Base-by-base conservation (phyloP, 352 stramenopile species). In the Phytopythium chamaehyphon region DNA sequence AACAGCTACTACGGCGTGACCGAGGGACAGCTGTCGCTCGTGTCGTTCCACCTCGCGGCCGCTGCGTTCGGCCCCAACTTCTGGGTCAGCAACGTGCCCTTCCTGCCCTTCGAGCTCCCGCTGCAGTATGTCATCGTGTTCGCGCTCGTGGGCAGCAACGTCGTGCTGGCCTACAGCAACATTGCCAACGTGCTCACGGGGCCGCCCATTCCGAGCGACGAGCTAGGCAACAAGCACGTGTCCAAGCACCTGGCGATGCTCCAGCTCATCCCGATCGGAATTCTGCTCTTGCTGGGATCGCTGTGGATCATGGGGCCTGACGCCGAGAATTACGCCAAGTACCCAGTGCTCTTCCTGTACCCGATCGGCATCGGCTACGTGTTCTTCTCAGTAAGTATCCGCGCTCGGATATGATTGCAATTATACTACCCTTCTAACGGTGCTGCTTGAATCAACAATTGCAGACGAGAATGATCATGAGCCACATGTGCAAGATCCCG, bases 401-500 rank as follows among this genome's bases (percentile, higher is more conserved):
- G 21, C 14, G 12, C 5, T 33, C 28, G 28, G 5, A 33, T 9
- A 9, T 9, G 28, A 33, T 33, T 10, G 28, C 28, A 9, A 10
- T n/a, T n/a, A n/a, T 33, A 33, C 28, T 33, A 10, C 23, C 24
- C 21, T 15, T 22, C 14, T 40, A 16, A 28, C 36, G 47, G 21
- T 51, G 24, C 2, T 24, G 8, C 37, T 15, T 26, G 28, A 50
- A 39, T 14, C 11, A 23, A 36, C 31, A 54, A 23, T n/a, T n/a
- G n/a, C 54, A 94, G 81, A 93, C 82, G 26, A 82, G 82, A 59
- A 95, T 95, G 84, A 95, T 93, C 60, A 69, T 87, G 47, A 90
- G 80, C 66, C 84, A 95, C 71, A 95, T 95, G 84, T 95, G 82
- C 67, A 95, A 95, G 67, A 76, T 95, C 22, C 80, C 82, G 43